phyloP scores from a whole-genome alignment of 768 basidiomycete species.

The Coprinopsis sp. region DNA sequence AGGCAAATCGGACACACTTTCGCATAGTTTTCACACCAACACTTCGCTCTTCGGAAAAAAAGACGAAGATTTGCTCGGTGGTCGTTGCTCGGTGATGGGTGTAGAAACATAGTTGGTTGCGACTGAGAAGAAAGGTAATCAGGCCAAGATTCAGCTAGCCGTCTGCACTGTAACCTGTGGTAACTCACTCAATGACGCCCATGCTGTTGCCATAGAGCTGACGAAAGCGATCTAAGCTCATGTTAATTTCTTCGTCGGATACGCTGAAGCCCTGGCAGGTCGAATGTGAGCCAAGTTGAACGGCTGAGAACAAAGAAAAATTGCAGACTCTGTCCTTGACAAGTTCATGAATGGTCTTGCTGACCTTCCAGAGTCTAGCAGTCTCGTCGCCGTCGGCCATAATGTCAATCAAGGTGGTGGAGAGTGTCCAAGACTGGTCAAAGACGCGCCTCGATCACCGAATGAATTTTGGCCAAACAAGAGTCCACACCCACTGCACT shows the following conservation, averaged over 20 bases:
- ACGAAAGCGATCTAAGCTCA: slow-evolving; percentile 80
- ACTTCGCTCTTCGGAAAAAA: slow-evolving; percentile 92
- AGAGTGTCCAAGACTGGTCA: background rate
- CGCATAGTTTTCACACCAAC: slow-evolving; percentile 98
- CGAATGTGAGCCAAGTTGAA: slow-evolving; percentile 15
- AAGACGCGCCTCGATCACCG: no score
- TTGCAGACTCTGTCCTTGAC: slow-evolving; percentile 84
- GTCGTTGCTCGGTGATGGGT: slow-evolving; percentile 66
- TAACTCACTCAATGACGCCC: slow-evolving; percentile 80
- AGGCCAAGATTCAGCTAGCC: background rate
- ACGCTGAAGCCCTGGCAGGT: slow-evolving; percentile 80
- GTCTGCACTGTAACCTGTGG: slow-evolving; percentile 5
- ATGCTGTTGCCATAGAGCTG: slow-evolving; percentile 63
- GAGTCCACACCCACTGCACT: no score
- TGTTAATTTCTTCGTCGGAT: slow-evolving; percentile 88
- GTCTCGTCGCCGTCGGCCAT: slow-evolving; percentile 78
- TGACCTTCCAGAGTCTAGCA: slow-evolving; percentile 92
- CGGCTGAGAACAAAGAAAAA: slow-evolving; percentile 10
- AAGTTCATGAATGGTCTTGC: slow-evolving; percentile 93
- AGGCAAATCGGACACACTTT: slow-evolving; percentile 55
- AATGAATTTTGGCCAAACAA: no score
- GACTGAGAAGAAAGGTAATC: slow-evolving; percentile 43
- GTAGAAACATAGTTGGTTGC: slow-evolving; percentile 85
- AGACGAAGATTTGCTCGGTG: slow-evolving; percentile 83
- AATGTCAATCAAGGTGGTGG: slow-evolving; percentile 17